Conservation (phyloP, 352 stramenopile genomes). For the Pythium grandisporangium region DNA sequence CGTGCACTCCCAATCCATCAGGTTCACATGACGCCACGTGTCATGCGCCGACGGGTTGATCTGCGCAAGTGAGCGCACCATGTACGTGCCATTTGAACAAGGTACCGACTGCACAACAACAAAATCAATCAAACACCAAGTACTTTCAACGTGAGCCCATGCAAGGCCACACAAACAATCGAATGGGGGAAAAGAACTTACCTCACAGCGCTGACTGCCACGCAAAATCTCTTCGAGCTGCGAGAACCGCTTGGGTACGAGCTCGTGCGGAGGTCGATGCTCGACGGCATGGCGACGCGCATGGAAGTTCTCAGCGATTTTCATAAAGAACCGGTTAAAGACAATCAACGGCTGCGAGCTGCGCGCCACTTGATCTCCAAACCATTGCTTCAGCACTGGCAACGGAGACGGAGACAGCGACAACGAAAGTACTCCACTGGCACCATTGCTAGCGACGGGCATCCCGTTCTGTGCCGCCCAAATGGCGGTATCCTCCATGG, state of each 20-base stretch:
- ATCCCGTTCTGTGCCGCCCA: not conserved
- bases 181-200: conserved; percentile 12
- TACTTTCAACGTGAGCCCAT: too few species aligned
- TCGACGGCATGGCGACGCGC: conserved; percentile 45
- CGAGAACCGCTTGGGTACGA: conserved; percentile 48
- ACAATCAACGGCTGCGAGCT: conserved; percentile 54
- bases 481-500: conserved; percentile 6
- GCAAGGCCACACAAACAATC: not conserved
- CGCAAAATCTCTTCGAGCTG: conserved; percentile 65
- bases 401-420: conserved; percentile 8
- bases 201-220: conserved; percentile 69
- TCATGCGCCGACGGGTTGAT: conserved; percentile 45
- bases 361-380: conserved; percentile 41
- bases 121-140: not conserved
- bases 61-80: conserved; percentile 63
- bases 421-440: too few species aligned
- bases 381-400: conserved; percentile 30
- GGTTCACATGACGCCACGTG: conserved; percentile 69
- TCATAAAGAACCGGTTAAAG: conserved; percentile 70
- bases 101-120: conserved; percentile 43
- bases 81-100: conserved; percentile 69
- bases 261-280: conserved; percentile 36
- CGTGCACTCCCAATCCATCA: conserved; percentile 67
- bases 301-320: conserved; percentile 64
- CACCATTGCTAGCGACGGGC: not conserved